These are phyloP conservation scores for Themeda triandra DNA, from an alignment of 176 grass and related monocot genomes.

Conservation along the genomic window DNA sequence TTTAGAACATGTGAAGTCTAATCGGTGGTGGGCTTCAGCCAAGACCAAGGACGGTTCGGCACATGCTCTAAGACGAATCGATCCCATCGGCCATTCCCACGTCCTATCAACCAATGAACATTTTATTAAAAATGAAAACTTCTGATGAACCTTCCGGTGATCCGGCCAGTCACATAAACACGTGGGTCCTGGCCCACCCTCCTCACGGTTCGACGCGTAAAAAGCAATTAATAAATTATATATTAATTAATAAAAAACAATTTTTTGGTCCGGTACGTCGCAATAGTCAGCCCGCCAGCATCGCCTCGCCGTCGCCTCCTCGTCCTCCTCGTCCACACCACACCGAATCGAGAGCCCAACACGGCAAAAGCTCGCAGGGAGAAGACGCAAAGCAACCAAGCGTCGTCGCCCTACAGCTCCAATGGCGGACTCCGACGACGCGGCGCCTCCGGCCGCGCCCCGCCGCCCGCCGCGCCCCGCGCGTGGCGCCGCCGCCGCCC, in stretches of 20 bases:
- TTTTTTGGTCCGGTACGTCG: neutral
- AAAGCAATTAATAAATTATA: no score
- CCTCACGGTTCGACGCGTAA: neutral
- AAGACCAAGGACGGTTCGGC: no score
- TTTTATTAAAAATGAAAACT: no score
- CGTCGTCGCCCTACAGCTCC: neutral
- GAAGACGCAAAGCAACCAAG: neutral
- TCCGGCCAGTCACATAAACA: neutral
- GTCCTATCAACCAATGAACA: no score
- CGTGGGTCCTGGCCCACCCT: neutral
- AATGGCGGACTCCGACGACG: slow-evolving; percentile 38
- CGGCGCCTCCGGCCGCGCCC: neutral
- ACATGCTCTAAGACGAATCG: no score
- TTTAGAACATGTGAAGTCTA: no score
- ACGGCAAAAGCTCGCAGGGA: neutral
- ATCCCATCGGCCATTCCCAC: no score
- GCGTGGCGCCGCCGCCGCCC: neutral
- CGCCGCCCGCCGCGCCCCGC: slow-evolving; percentile 36
- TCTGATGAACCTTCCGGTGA: neutral
- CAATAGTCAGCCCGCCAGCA: neutral
- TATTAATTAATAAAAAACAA: no score
- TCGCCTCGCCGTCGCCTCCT: neutral
- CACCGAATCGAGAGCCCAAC: neutral
- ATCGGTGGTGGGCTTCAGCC: no score
- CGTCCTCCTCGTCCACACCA: neutral